Base-by-base conservation (phyloP, 139 green algal genomes). In the Microglena sp. region DNA sequence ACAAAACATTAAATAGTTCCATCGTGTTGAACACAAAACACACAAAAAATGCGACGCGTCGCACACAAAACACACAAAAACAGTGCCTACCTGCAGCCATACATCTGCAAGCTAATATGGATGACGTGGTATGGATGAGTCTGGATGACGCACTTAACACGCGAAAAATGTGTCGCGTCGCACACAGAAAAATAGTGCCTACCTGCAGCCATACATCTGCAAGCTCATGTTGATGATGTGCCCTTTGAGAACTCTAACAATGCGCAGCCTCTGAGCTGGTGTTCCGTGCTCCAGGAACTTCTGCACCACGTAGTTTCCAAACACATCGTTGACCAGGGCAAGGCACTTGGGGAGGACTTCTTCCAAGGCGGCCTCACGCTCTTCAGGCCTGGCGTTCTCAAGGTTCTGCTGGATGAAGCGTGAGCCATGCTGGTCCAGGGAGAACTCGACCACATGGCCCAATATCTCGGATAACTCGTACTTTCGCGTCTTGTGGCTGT, bases 351-450 rank as follows among this genome's bases (percentile, higher is more conserved):
- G 78, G 46, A 64, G 43, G 34, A 93, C 78, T 72, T 94, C 88
- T 18, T 53, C 46, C 60, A 93, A 90, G 0, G 86, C 80, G 0
- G 55, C 44, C 31, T 84, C 79, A 64, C 85, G 82, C 45, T 89
- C 79, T 28, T 78, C 76, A 1, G 44, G 33, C 3, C 28, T 36
- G 18, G 77, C 60, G 8, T 33, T 75, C 68, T 91, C 86, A 18
- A 94, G 70, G 77, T 91, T 87, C 74, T 92, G 82, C 83, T 97
- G 90, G 40, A 97, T 90, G 74, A 97, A 95, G 33, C 91, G 82
- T 53, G 70, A 87, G 64, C 91, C 91, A 50, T 89, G 80, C 81
- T 97, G 90, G 79, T 97, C 89, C 28, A 85, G 78, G 62, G 76
- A 80, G 74, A 95, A 93, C 45, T 87, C 84, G 56, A 84, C 77